Evolutionary conservation across 495 filamentous ascomycete species (phyloP), one percentile per base, ranked within the genome.

Genomic region (Daldinia grandis): DNA sequence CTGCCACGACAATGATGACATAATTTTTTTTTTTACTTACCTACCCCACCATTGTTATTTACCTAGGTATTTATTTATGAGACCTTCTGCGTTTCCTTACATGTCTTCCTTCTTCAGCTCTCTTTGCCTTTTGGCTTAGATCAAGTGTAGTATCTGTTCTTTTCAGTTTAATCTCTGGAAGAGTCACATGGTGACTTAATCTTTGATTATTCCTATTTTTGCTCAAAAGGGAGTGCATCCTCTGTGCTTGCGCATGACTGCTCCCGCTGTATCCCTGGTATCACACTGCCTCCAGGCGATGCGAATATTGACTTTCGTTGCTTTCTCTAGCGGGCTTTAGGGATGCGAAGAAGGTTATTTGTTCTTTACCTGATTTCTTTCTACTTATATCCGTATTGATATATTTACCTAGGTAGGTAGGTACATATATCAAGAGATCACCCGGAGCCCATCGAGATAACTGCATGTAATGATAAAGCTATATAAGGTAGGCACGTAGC

Each of bases 81-180:
- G 15, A 30, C 27, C 50, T 19, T 33, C 27, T 33, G 7, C 10
- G 17, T 47, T 58, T 33, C 37, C n/a, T 17, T 56, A 58, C 31
- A 71, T 74, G 57, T 54, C 62, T 64, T 76, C 79, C 28, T 62
- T 78, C 77, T 59, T 76, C 69, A 80, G 75, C 78, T 81, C 76
- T 79, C 78, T 79, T 81, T 82, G 85, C 87, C 88, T 87, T 86
- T 88, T 90, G 87, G 88, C 89, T 91, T 90, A 94, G 92, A 94
- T 94, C 92, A 94, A 93, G 92, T 93, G 91, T 95, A 94, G 92
- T 95, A 96, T 95, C 92, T 95, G 92, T 95, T 94, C 92, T 94
- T 93, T 93, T 93, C 89, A 94, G 91, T 93, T 92, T 93, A 92
- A 93, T 87, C 82, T 86, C 85, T 87, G 84, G 82, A 86, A 86